Base-by-base conservation (phyloP, 176 grass and related monocot species). In the Cenchrus fungigraminus region DNA sequence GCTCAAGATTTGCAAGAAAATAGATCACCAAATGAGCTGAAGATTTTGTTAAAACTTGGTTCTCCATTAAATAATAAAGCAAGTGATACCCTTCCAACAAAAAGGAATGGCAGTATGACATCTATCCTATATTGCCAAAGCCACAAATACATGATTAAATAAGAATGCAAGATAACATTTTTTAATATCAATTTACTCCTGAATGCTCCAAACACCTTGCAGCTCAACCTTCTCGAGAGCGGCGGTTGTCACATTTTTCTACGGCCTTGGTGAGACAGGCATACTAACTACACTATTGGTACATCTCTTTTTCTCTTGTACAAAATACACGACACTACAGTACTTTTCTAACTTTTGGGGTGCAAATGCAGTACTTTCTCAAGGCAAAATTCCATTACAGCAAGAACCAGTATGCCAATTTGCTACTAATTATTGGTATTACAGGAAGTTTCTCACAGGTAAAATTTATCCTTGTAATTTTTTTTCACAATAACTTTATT, bases 311-410 rank as follows among this genome's bases (percentile, higher is more conserved):
- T 70, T 20, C 71, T 76, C 71, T 64, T 56, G 3, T 81, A 70
- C 15, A 50, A 55, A 64, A 61, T 10, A 63, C 3, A 55, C 3
- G 3, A 59, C 13, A 52, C 9, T 34, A 69, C 19, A 63, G 4
- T 55, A 51, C 12, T 68, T 13, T 72, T 77, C 1, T 67, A 16
- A 20, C 34, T 40, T 64, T 49, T 3, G 75, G 47, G 54, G 16
- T 81, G 46, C 40, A 86, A 84, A 47, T 91, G 74, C 84, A 98
- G 93, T 98, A 92, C 78, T 98, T 89, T 75, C 84, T 98, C 28
- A 98, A 98, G 90, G 97, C 87, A 15, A 90, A 86, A 25, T 98
- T 98, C 78, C 93, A 98, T 34, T 98, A 92, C 29, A 94, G 64
- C 82, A 98, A 96, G 86, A 78, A 95, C 74, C 93, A 96, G 78